Percentiles rank a stretch among this genome's conserved stretches.
These are phyloP conservation scores for Candida silvatica DNA, from an alignment of 805 yeast genomes.

Conservation along the genomic window DNA sequence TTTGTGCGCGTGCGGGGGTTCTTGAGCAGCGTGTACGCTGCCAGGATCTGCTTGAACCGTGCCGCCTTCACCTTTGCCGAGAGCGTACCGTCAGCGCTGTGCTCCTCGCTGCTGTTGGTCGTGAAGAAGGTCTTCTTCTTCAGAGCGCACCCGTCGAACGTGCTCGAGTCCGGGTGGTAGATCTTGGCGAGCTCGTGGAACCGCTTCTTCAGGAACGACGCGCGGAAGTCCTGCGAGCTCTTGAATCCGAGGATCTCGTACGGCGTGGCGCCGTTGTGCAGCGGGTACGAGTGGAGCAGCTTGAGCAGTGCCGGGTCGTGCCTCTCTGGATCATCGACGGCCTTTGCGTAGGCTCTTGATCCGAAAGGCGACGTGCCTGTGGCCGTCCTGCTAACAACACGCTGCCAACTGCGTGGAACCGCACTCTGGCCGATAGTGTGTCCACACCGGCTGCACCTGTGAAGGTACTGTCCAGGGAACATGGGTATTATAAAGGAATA, in stretches of 20 bases:
- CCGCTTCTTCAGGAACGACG: constrained; percentile 32
- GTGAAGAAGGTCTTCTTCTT: constrained; percentile 8
- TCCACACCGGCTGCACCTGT: too few relatives aligned
- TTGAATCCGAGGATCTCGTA: constrained; percentile 53
- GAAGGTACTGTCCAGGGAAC: too few relatives aligned
- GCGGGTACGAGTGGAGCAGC: constrained; percentile 34
- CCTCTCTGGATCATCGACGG: too few relatives aligned
- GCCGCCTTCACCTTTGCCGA: constrained; percentile 23
- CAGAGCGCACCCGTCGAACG: constrained; percentile 14
- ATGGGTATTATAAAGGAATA: too few relatives aligned
- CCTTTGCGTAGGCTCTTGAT: too few relatives aligned
- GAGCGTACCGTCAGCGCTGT: constrained; percentile 6
- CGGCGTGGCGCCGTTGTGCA: constrained; percentile 46
- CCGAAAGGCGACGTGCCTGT: too few relatives aligned
- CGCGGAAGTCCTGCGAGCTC: constrained; percentile 25
- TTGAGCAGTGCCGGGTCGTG: constrained; percentile 16
- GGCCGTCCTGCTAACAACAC: too few relatives aligned
- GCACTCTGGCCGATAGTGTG: too few relatives aligned
- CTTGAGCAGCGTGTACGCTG: constrained; percentile 50
- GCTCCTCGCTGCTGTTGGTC: constrained; percentile 2
- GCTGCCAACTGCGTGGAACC: too few relatives aligned
- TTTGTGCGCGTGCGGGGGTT: constrained; percentile 32
- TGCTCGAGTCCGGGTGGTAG: constrained; percentile 68
- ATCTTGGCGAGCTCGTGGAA: constrained; percentile 59
- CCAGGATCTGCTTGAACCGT: constrained; percentile 46